Evolutionary conservation across 2,329 filamentous ascomycete genomes (phyloP).

Genomic region (Aureobasidium mangrovei): DNA sequence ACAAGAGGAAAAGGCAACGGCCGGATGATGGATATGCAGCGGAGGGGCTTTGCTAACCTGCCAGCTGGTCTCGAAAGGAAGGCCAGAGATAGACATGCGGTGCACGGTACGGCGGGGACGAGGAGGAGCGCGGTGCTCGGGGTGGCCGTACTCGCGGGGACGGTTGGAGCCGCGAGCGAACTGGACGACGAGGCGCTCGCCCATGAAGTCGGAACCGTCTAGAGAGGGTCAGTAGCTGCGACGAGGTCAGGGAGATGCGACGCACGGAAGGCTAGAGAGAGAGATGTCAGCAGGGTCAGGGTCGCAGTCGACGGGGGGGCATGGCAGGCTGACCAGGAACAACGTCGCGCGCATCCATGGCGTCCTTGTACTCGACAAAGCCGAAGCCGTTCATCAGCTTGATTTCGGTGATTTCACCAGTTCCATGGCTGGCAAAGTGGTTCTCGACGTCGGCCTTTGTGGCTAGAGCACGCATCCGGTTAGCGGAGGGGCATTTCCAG

Average conservation of each 20-base stretch:
- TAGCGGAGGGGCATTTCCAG: slow-evolving; percentile 32
- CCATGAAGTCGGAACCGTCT: slow-evolving; percentile 98
- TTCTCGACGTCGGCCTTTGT: slow-evolving; percentile 95
- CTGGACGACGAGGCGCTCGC: slow-evolving; percentile 92
- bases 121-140: slow-evolving; percentile 48
- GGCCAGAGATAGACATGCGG: slow-evolving; percentile 95
- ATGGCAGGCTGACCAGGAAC: slow-evolving; percentile 69
- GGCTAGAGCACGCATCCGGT: slow-evolving; percentile 52
- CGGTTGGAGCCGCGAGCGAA: slow-evolving; percentile 80
- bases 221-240: slow-evolving; percentile 10
- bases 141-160: slow-evolving; percentile 41
- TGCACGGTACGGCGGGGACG: slow-evolving; percentile 89
- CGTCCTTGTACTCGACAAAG: slow-evolving; percentile 98
- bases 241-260: slow-evolving; percentile 21
- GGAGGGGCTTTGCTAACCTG: slow-evolving; percentile 71
- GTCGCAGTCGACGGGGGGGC: slow-evolving; percentile 15
- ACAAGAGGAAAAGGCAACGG: slow-evolving; percentile 2
- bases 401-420: slow-evolving; percentile 95
- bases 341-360: slow-evolving; percentile 95
- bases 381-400: slow-evolving; percentile 99
- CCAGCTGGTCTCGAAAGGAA: slow-evolving; percentile 98
- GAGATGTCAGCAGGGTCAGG: slow-evolving; percentile 17
- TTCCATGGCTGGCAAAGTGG: slow-evolving; percentile 92
- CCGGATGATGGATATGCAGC: background rate
- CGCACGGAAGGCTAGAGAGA: slow-evolving; percentile 51